Evolutionary conservation across 2,329 filamentous ascomycete genomes (phyloP).

Genomic region (Plectosphaerella cucumerina): DNA sequence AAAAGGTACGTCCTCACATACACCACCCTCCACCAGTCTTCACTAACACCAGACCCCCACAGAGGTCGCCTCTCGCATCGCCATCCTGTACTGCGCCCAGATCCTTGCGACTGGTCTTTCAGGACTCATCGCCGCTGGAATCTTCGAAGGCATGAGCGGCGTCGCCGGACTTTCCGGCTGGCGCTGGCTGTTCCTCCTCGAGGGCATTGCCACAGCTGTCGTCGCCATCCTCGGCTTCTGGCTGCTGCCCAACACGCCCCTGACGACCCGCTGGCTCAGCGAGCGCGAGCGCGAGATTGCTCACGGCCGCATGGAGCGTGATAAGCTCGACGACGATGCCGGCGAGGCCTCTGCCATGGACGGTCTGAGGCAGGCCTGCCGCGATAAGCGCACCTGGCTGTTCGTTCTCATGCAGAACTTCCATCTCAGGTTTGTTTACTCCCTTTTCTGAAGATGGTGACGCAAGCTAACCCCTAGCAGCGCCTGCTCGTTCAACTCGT

Average conservation of each 20-base stretch:
- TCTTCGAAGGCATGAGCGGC: conserved; percentile 55
- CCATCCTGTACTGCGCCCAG: conserved; percentile 55
- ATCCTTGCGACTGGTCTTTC: conserved; percentile 66
- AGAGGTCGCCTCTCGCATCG: conserved; percentile 58
- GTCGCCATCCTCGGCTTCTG: conserved; percentile 60
- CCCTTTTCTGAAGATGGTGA: not conserved
- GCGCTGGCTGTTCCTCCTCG: conserved; percentile 56
- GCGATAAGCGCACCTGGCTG: conserved; percentile 47
- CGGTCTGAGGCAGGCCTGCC: conserved; percentile 43
- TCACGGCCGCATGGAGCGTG: conserved; percentile 41
- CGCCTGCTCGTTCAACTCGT: conserved; percentile 42
- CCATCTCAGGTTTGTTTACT: conserved; percentile 34
- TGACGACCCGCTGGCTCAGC: conserved; percentile 39
- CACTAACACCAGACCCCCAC: not conserved
- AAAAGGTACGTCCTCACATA: conserved; percentile 15
- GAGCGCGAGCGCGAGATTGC: conserved; percentile 43
- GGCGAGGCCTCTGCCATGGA: conserved; percentile 34
- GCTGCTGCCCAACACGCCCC: conserved; percentile 36
- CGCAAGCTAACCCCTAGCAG: conserved; percentile 8
- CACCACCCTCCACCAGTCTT: not conserved
- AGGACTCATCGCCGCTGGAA: conserved; percentile 59
- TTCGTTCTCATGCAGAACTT: conserved; percentile 53
- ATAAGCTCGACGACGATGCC: conserved; percentile 43
- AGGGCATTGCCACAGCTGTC: conserved; percentile 56
- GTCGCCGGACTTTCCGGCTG: conserved; percentile 55